Evolutionary conservation across 306 rosid species (phyloP).

Genomic region (Vachellia pachyceras): DNA sequence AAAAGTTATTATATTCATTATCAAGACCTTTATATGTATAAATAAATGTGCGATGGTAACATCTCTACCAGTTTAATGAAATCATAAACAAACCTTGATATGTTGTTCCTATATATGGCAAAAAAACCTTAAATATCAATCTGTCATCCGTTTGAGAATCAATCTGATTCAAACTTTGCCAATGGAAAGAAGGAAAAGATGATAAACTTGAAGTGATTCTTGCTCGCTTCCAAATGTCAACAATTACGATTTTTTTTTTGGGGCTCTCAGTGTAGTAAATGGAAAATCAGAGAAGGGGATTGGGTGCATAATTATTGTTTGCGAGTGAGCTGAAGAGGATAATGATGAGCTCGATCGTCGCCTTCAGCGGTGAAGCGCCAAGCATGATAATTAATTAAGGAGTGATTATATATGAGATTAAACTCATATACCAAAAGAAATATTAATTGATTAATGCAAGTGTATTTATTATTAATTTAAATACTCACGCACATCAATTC

Average conservation of each 20-base stretch:
- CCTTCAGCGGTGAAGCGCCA: neutral
- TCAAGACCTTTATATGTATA: no score
- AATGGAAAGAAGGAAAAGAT: neutral
- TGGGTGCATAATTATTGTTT: neutral
- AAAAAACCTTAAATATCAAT: neutral
- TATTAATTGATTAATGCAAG: no score
- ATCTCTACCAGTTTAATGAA: neutral
- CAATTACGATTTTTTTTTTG: neutral
- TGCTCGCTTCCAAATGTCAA: neutral
- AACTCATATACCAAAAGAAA: no score
- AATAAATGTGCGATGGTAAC: neutral
- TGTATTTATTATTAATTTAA: neutral
- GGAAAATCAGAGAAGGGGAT: neutral
- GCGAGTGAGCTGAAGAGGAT: neutral
- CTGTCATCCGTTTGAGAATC: neutral
- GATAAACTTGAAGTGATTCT: neutral
- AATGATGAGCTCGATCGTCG: neutral
- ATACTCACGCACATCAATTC: neutral
- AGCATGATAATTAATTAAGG: neutral
- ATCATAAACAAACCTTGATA: neutral
- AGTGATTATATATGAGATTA: neutral
- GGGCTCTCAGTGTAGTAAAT: neutral
- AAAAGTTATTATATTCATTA: neutral
- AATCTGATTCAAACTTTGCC: neutral
- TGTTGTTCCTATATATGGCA: neutral